Evolutionary conservation across 768 basidiomycete species (phyloP).

Genomic region (Plicaturopsis crispa): DNA sequence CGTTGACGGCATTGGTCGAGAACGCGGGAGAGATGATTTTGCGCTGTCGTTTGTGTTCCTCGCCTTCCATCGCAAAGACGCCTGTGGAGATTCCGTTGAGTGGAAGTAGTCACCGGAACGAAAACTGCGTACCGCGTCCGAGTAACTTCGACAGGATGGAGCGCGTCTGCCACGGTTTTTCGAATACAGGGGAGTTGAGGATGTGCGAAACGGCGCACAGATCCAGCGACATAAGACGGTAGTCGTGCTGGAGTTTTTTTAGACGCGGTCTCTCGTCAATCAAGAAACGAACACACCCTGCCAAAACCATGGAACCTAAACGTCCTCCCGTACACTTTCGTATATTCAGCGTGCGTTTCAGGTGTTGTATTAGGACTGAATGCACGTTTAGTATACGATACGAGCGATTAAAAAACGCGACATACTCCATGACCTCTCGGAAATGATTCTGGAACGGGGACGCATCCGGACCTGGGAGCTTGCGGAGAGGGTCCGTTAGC

Average conservation of each 20-base stretch:
- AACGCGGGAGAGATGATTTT: conserved; percentile 46
- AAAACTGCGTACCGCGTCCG: conserved; percentile 31
- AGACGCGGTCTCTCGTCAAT: not conserved
- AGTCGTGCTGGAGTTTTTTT: conserved; percentile 38
- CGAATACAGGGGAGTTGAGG: conserved; percentile 37
- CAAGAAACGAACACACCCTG: conserved; percentile 20
- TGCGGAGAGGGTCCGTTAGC: conserved; percentile 36
- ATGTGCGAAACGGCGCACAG: conserved; percentile 39
- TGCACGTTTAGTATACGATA: not conserved
- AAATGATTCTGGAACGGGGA: conserved; percentile 36
- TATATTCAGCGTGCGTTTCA: conserved; percentile 35
- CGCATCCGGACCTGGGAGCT: conserved; percentile 40
- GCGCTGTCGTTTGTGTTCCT: conserved; percentile 35
- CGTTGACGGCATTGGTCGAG: conserved; percentile 33
- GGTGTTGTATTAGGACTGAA: conserved; percentile 35
- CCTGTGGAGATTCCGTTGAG: conserved; percentile 20
- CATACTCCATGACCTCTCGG: conserved; percentile 37
- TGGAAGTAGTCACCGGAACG: not conserved
- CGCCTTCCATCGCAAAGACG: conserved; percentile 45
- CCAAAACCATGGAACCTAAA: conserved; percentile 51
- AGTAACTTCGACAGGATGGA: conserved; percentile 37
- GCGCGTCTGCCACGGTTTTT: conserved; percentile 54
- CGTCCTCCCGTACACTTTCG: conserved; percentile 37
- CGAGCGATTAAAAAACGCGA: conserved; percentile 4
- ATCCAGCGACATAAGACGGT: conserved; percentile 47